phyloP scores from a whole-genome alignment of 225 moss, liverwort and hornwort species.

The Climacium dendroides region DNA sequence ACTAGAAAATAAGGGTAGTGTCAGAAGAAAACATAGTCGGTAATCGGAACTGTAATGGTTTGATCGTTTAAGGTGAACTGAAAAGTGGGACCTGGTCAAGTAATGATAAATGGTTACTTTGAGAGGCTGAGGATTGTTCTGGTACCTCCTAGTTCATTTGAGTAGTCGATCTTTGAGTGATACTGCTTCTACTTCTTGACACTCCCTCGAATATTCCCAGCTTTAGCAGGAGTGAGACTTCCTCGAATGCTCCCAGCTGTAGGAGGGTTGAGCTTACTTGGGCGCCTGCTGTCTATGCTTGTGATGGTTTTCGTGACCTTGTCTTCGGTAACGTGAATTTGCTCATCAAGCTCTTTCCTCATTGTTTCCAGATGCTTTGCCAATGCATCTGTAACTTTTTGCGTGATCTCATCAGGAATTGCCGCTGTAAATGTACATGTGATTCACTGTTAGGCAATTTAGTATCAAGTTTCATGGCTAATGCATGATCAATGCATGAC shows the following conservation, averaged over 20 bases:
- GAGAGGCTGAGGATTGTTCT: neutral
- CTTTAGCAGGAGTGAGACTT: neutral
- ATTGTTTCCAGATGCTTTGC: slow-evolving; percentile 53
- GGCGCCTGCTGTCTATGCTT: slow-evolving; percentile 13
- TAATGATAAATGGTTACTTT: neutral
- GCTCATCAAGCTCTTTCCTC: slow-evolving; percentile 63
- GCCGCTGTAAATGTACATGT: slow-evolving; percentile 34
- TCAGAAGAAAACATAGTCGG: neutral
- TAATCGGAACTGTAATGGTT: neutral
- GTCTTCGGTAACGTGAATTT: slow-evolving; percentile 62
- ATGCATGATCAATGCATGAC: neutral
- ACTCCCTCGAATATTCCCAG: neutral
- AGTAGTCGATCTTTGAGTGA: neutral
- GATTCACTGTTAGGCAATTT: neutral
- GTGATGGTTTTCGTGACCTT: slow-evolving; percentile 42
- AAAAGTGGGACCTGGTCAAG: neutral
- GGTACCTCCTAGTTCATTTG: neutral
- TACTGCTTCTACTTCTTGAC: neutral
- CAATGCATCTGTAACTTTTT: slow-evolving; percentile 57
- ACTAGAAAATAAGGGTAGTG: neutral
- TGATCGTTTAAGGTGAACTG: neutral
- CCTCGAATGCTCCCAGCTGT: neutral
- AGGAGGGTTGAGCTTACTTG: slow-evolving; percentile 4
- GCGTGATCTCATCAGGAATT: slow-evolving; percentile 66
- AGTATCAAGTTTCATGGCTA: neutral